Evolutionary conservation across 352 stramenopile genomes (phyloP).

Genomic region (Thraustochytrium sp.): DNA sequence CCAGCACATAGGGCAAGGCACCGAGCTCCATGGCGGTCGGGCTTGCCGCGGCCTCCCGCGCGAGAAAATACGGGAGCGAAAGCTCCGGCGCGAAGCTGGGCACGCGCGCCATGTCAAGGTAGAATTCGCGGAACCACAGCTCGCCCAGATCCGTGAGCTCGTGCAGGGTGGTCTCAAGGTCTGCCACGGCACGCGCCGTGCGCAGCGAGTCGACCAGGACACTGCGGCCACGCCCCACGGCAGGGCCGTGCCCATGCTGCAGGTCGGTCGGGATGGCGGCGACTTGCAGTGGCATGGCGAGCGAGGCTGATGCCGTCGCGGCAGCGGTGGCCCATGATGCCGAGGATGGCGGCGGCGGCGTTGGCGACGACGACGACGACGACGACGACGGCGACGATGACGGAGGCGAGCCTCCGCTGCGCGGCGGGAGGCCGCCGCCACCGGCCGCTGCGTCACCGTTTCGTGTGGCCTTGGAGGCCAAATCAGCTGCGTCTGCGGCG

Average conservation of each 20-base stretch:
- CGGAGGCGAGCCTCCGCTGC: too few species aligned
- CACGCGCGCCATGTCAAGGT: slow-evolving; percentile 56
- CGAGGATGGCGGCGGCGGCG: too few species aligned
- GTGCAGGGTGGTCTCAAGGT: slow-evolving; percentile 56
- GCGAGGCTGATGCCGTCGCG: too few species aligned
- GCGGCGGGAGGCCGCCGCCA: too few species aligned
- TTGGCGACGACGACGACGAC: too few species aligned
- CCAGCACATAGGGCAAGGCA: slow-evolving; percentile 60
- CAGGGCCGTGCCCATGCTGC: neutral
- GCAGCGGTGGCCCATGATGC: too few species aligned
- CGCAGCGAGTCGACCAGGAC: neutral
- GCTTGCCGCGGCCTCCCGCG: slow-evolving; percentile 58
- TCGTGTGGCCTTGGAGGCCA: too few species aligned
- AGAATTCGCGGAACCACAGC: slow-evolving; percentile 72
- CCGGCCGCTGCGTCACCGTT: too few species aligned
- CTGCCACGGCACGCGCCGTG: slow-evolving; percentile 52
- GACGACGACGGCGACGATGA: too few species aligned
- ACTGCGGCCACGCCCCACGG: neutral
- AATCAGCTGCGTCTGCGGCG: too few species aligned
- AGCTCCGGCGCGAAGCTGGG: slow-evolving; percentile 69
- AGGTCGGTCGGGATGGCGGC: too few species aligned
- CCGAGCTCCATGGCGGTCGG: slow-evolving; percentile 46
- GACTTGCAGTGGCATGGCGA: too few species aligned
- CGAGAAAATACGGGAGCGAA: slow-evolving; percentile 71
- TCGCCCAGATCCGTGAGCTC: slow-evolving; percentile 62